These are phyloP conservation scores for Arthromyces matolae DNA, from an alignment of 768 basidiomycete species.

Conservation along the genomic window DNA sequence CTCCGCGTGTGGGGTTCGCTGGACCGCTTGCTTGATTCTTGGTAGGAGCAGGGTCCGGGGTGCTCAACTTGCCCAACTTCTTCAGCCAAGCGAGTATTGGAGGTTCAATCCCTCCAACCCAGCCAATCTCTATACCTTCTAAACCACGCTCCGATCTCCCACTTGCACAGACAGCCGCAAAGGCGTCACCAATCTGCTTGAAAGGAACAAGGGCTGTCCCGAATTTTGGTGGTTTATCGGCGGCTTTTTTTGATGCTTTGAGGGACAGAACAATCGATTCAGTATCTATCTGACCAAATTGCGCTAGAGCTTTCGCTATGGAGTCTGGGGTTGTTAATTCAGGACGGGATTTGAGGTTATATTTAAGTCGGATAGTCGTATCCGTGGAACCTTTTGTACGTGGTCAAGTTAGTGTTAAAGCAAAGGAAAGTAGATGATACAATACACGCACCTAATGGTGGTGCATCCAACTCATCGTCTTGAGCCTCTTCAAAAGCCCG, in stretches of 20 bases:
- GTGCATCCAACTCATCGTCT: slow-evolving; percentile 48
- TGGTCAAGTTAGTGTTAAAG: no score
- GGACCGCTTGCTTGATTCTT: background rate
- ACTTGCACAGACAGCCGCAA: slow-evolving; percentile 67
- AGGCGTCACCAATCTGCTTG: slow-evolving; percentile 70
- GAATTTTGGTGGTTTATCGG: slow-evolving; percentile 56
- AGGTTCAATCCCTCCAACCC: slow-evolving; percentile 76
- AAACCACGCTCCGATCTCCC: slow-evolving; percentile 48
- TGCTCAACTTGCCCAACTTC: slow-evolving; percentile 62
- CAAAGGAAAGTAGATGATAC: background rate
- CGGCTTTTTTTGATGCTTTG: slow-evolving; percentile 54
- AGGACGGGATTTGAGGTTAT: slow-evolving; percentile 53
- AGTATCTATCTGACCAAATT: slow-evolving; percentile 62
- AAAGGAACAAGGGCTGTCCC: slow-evolving; percentile 76
- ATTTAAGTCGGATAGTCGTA: slow-evolving; percentile 75
- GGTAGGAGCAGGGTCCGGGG: slow-evolving; percentile 12
- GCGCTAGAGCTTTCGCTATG: slow-evolving; percentile 48
- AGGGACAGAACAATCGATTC: slow-evolving; percentile 65
- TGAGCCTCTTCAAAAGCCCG: slow-evolving; percentile 27
- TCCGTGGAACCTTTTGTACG: slow-evolving; percentile 61
- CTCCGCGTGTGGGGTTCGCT: slow-evolving; percentile 17
- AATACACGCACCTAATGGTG: slow-evolving; percentile 44
- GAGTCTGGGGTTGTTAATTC: slow-evolving; percentile 47
- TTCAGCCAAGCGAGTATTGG: slow-evolving; percentile 69
- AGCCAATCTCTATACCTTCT: slow-evolving; percentile 62